These are phyloP conservation scores for Colletotrichum cuscutae DNA, from an alignment of 2,329 filamentous ascomycete species.

Conservation along the genomic window DNA sequence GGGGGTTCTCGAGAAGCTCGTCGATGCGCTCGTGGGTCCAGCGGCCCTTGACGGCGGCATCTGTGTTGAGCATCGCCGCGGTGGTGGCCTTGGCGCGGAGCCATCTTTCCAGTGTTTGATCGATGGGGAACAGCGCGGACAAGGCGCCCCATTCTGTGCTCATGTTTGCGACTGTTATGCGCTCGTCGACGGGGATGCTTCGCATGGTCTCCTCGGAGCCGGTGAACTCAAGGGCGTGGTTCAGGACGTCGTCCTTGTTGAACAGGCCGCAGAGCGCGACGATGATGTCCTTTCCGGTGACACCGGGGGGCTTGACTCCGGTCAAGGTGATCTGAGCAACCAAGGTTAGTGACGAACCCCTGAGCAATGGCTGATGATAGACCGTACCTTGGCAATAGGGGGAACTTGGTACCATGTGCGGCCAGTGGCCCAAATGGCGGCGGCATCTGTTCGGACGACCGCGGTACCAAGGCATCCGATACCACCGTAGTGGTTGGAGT, in stretches of 20 bases:
- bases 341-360: not conserved
- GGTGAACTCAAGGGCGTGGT: slow-evolving; percentile 89
- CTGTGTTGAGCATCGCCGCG: slow-evolving; percentile 68
- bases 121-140: slow-evolving; percentile 66
- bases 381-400: slow-evolving; percentile 71
- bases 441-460: slow-evolving; percentile 88
- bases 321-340: slow-evolving; percentile 72
- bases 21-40: slow-evolving; percentile 82
- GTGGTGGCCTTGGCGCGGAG: slow-evolving; percentile 79
- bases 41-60: slow-evolving; percentile 61
- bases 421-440: slow-evolving; percentile 85
- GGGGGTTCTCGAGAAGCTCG: slow-evolving; percentile 72
- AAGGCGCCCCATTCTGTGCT: slow-evolving; percentile 84
- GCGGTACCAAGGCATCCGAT: slow-evolving; percentile 82
- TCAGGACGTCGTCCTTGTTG: slow-evolving; percentile 87
- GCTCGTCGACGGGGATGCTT: slow-evolving; percentile 77
- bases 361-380: not conserved
- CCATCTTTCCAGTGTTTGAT: slow-evolving; percentile 78
- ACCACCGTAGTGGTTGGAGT: slow-evolving; percentile 87
- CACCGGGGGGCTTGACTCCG: slow-evolving; percentile 79
- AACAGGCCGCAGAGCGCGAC: slow-evolving; percentile 88
- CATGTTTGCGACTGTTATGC: slow-evolving; percentile 84
- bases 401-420: slow-evolving; percentile 91
- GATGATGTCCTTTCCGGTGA: slow-evolving; percentile 95
- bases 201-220: slow-evolving; percentile 81